phyloP scores from a whole-genome alignment of 2,329 filamentous ascomycete species.

The Chrysoporthe austroafricana region DNA sequence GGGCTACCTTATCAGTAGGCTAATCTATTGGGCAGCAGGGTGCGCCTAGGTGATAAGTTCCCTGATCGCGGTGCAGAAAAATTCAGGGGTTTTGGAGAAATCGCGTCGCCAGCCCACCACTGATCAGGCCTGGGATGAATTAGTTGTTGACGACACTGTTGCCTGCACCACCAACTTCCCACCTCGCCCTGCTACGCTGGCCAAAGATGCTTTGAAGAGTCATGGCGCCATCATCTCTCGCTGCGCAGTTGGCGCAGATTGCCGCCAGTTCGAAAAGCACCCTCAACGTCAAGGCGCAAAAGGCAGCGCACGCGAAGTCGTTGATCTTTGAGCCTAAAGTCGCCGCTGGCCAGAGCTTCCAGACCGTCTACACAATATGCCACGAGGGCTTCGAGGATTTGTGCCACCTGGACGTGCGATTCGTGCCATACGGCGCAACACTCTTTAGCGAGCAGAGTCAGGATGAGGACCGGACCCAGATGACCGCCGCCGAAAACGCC shows the following conservation, averaged over 20 bases:
- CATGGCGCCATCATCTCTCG: conserved; percentile 64
- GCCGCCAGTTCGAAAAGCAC: conserved; percentile 87
- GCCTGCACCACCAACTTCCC: background rate
- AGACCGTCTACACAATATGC: conserved; percentile 85
- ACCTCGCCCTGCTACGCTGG: conserved; percentile 17
- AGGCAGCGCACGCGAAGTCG: conserved; percentile 89
- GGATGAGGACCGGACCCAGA: conserved; percentile 81
- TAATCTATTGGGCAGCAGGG: conserved; percentile 8
- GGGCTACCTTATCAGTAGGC: conserved; percentile 11
- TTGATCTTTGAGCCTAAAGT: conserved; percentile 88
- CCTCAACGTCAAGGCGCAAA: conserved; percentile 91
- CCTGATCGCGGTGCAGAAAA: conserved; percentile 15
- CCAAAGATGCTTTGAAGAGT: conserved; percentile 9
- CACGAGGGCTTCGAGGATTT: conserved; percentile 89
- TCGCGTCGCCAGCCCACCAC: conserved; percentile 9
- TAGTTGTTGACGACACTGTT: background rate
- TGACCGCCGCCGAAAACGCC: conserved; percentile 80
- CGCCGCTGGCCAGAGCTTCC: conserved; percentile 86
- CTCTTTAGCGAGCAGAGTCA: conserved; percentile 96
- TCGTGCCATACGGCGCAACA: conserved; percentile 72
- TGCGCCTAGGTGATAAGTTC: background rate
- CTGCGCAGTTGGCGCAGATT: conserved; percentile 92
- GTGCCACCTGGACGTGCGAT: conserved; percentile 82
- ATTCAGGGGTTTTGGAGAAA: conserved; percentile 17
- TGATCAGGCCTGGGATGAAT: background rate